phyloP scores from a whole-genome alignment of 805 yeast genomes.

The Ascoidea asiatica region DNA sequence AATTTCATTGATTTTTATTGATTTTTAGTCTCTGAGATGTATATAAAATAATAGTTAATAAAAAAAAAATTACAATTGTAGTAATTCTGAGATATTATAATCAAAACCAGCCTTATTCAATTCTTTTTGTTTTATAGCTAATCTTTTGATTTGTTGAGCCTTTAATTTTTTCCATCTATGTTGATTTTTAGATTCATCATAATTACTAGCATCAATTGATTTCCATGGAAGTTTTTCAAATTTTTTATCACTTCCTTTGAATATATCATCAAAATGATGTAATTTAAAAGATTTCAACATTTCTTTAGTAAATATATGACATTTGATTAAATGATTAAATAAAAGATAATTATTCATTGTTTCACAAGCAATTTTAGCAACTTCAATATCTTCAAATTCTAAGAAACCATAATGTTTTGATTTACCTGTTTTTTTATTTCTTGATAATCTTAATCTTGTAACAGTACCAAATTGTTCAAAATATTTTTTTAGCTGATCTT shows the following conservation, averaged over 20 bases:
- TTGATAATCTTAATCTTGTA: constrained; percentile 62
- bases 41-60: too few relatives aligned
- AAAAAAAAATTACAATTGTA: too few relatives aligned
- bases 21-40: too few relatives aligned
- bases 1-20: neutral
- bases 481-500: constrained; percentile 59
- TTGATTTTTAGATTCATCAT: constrained; percentile 43
- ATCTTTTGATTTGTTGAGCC: constrained; percentile 27
- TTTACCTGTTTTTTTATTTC: constrained; percentile 82
- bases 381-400: constrained; percentile 62
- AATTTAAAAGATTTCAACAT: constrained; percentile 1
- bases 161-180: constrained; percentile 43
- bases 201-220: constrained; percentile 34
- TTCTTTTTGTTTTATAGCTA: constrained; percentile 30
- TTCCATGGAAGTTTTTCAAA: constrained; percentile 49
- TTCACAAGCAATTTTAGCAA: constrained; percentile 82
- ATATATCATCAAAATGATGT: constrained; percentile 31
- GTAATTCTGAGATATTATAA: constrained; percentile 15
- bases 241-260: constrained; percentile 39
- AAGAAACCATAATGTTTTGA: constrained; percentile 87
- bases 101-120: constrained; percentile 48
- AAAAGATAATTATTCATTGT: constrained; percentile 91
- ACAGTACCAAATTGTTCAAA: constrained; percentile 87
- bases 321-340: constrained; percentile 77
- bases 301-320: constrained; percentile 37